Evolutionary conservation across 164 flowering plant genomes (phyloP), one percentile per base, ranked within the genome.

Genomic region (Annona squamosa): DNA sequence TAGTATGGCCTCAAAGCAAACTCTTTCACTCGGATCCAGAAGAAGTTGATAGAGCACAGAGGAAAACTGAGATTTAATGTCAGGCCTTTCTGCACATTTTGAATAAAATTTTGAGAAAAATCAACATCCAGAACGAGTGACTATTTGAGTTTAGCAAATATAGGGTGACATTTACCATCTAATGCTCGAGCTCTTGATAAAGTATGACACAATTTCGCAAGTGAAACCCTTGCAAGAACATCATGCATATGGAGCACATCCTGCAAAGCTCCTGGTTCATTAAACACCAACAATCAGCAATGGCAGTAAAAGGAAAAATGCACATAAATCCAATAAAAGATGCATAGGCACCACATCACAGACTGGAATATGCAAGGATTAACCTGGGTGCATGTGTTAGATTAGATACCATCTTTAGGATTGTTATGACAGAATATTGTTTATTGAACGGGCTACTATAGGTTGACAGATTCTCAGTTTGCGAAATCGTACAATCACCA

Each of bases 11-110:
- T 95, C 99, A 84, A 93, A 95, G 78, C 99, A 95, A 67, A 95
- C 99, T 83, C 99, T 84, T 81, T 95, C 99, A 83, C 99, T 95
- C 68, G 98, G 98, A 83, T 95, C 99, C 65, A 95, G 84, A 67
- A 95, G 98, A 71, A 95, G 93, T 80, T 95, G 99, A 85, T 89
- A 93, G 62, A 95, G 99, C 72, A 95, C 83, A 52, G 97, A 85
- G 77, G 82, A 88, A 85, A 95, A 93, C 85, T 90, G 92, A 76
- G 98, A 84, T 81, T 81, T 93, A 79, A 91, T 86, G 71, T 95
- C 99, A 59, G 97, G 93, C 81, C 99, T 88, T 76, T 95, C 99
- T 95, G 91, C 45, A 82, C 46, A 74, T 10, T 76, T 26, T 52
- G 13, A 9, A 52, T 47, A 71, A 79, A 48, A 43, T 46, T 67